Base-by-base conservation (phyloP, 768 basidiomycete species). In the Chalciporus piperatus region DNA sequence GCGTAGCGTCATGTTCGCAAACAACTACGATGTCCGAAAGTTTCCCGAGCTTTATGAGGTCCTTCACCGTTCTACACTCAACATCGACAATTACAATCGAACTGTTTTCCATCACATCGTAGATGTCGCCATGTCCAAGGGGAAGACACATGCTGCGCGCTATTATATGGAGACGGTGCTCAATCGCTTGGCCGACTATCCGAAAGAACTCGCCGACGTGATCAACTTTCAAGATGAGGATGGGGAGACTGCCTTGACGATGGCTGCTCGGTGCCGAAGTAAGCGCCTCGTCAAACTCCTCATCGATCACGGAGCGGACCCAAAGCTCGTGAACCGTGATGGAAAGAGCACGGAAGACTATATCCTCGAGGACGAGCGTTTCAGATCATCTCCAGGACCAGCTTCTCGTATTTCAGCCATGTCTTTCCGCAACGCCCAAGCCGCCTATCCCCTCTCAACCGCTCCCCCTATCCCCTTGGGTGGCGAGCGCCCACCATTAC, bases 191-290 rank as follows among this genome's bases (percentile, higher is more conserved):
- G 78, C 89, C 6, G 94, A 95, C 63, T 99, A 91, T 72, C 95
- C 97, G 1, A 89, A 89, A 62, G 97, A 99, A 69, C 74, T 99
- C 27, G 92, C 93, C 28, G 97, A 99, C 63, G 92, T 99, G 42
- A 93, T 99, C 71, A 99, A 99, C 65, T 98, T 98, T 68, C 97
- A 97, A 67, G 96, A 98, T 66, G 94, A 98, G 66, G 97, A 99
- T 57, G 96, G 96, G 32, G 97, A 99, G 72, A 98, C 97, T 7
- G 93, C 97, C 11, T 71, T 99, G 54, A 98, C 97, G 4, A 83
- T 99, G 77, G 95, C 97, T 17, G 96, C 97, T 13, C 81, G 97
- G 39, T 98, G 95, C 65, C 76, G 97, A 50, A 94, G 91, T 70
- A 95, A 97, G 70, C 88, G 95, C 13, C 80, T 99, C 5, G 94